Conservation (phyloP, 108 stramenopile genomes). For the Cyclotella atomus region DNA sequence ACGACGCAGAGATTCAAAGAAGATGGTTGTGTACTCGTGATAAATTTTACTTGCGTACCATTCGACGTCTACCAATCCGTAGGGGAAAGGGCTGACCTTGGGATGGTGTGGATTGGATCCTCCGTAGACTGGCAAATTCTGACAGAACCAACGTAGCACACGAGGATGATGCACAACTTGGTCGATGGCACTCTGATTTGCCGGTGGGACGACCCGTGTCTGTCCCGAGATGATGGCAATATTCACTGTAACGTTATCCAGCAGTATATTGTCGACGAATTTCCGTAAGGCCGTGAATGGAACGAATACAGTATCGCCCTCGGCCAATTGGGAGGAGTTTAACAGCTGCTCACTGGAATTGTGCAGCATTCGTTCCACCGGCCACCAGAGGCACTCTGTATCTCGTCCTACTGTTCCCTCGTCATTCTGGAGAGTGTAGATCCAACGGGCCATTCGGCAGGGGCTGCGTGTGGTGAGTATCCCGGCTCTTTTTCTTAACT, state of each 20-base stretch:
- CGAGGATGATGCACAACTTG: background rate
- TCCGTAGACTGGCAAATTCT: slow-evolving; percentile 4
- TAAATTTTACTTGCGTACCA: background rate
- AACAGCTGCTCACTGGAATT: background rate
- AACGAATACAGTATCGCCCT: background rate
- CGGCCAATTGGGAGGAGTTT: background rate
- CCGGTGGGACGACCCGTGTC: background rate
- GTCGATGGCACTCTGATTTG: background rate
- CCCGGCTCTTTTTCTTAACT: background rate
- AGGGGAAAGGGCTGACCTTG: slow-evolving; percentile 25
- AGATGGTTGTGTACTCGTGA: background rate
- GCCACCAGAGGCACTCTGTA: no score
- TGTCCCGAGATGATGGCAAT: background rate
- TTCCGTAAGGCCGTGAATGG: background rate
- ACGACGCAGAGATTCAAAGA: background rate
- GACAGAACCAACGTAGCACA: slow-evolving; percentile 16
- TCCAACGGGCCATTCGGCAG: background rate
- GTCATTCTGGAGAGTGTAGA: background rate
- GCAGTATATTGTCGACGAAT: background rate
- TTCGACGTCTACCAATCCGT: background rate
- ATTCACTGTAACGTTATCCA: background rate
- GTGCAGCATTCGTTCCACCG: no score
- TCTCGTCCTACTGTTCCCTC: no score
- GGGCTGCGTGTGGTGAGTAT: background rate
- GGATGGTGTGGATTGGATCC: slow-evolving; percentile 8